Conservation (phyloP, 192 early-diverging fungal species). For the Entrophospora sp. region DNA sequence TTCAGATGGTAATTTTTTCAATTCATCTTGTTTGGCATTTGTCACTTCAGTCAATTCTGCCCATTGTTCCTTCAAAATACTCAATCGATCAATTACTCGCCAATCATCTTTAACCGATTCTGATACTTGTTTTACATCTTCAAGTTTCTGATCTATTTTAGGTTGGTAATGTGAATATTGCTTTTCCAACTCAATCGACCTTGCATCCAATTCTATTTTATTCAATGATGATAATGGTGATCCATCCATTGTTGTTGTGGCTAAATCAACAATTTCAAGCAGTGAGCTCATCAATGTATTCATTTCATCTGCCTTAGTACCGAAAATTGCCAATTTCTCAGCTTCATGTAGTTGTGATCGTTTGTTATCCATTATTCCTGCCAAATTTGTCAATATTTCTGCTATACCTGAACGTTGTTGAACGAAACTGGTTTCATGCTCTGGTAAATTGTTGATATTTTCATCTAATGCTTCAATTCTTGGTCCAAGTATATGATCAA, state of each 20-base stretch:
- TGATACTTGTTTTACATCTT: constrained; percentile 23
- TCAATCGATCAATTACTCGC: constrained; percentile 34
- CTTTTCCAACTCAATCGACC: constrained; percentile 35
- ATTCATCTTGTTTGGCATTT: constrained; percentile 32
- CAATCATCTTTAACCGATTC: constrained; percentile 28
- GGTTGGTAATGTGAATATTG: constrained; percentile 35
- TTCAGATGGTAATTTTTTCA: constrained; percentile 20
- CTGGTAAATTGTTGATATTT: constrained; percentile 16
- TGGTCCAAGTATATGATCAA: constrained; percentile 22
- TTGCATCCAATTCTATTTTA: constrained; percentile 28
- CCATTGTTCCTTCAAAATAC: constrained; percentile 39
- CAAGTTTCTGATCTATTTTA: constrained; percentile 29
- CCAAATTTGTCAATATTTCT: constrained; percentile 24
- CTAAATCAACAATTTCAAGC: constrained; percentile 27
- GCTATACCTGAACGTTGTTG: constrained; percentile 31
- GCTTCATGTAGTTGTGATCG: constrained; percentile 28
- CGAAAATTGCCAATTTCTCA: constrained; percentile 27
- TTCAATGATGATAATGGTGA: constrained; percentile 9
- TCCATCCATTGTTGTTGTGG: constrained; percentile 19
- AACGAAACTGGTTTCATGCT: constrained; percentile 22
- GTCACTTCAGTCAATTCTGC: constrained; percentile 33
- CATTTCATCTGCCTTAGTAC: constrained; percentile 31
- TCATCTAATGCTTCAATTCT: constrained; percentile 28
- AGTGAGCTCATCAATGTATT: constrained; percentile 31
- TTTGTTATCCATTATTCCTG: constrained; percentile 29